Base-by-base conservation (phyloP, 352 stramenopile species). In the Blastocystis sp. region DNA sequence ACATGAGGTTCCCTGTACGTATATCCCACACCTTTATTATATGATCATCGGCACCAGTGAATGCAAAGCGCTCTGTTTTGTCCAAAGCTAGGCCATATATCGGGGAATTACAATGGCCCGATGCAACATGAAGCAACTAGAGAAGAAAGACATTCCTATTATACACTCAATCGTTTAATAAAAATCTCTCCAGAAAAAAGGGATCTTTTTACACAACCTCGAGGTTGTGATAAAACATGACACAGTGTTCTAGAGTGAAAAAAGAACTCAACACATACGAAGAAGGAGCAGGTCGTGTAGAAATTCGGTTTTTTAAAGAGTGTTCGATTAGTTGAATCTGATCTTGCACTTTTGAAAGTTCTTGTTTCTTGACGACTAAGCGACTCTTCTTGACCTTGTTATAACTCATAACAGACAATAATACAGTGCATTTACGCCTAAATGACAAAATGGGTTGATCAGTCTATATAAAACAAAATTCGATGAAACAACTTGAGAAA, bases 1-100 rank as follows among this genome's bases (percentile, higher is more conserved):
- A 85, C 73, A 85, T 34, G 7, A 85, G 47, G n/a, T 65, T 68
- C 3, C 73, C 73, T 1, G 94, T 95, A 39, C 90, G 91, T 26
- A 98, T 90, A 68, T 94, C 97, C 94, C 97, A 99, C 39, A 99
- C 94, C 91, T 98, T 98, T 41, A 98, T 95, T 13, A 99, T 91
- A 76, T 95, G 96, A 91, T 99, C 97, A 91, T 99, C 96, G 0
- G 96, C 95, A 62, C 97, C 97, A 0, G 96, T 98, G 79, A 98
- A 95, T 69, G 98, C 95, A 88, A 97, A 98, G 76, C 96, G 94
- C 39, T 96, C 95, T 18, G 93, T 95, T 82, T 94, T 94, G 93
- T 98, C 96, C 90, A 98, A 98, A 66, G 94, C 95, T 55, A 98
- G 91, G 90, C 95, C 98, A 90, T 98, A 99, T 11, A 97, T 93